phyloP scores from a whole-genome alignment of 768 basidiomycete genomes.

The Psilocybe cubensis region DNA sequence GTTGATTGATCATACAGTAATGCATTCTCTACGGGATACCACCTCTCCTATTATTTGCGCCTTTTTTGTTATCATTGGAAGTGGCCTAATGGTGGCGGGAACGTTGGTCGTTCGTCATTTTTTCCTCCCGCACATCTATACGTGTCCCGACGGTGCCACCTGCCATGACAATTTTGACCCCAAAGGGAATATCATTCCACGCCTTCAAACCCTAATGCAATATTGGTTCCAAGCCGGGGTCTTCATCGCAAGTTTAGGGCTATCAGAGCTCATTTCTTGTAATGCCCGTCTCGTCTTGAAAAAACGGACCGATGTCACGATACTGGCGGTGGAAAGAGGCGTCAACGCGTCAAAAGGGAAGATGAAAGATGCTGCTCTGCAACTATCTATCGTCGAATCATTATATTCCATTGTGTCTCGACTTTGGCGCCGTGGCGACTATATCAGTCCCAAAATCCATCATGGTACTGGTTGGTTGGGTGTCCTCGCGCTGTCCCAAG shows the following conservation, averaged over 20 bases:
- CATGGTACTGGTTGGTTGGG: not conserved
- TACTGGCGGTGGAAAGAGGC: not conserved
- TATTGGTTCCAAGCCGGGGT: slow-evolving; percentile 3
- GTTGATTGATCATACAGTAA: too few relatives aligned
- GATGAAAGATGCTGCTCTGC: not conserved
- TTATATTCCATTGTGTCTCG: not conserved
- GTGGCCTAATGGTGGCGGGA: not conserved
- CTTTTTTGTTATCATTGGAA: not conserved
- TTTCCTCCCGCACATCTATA: slow-evolving; percentile 3
- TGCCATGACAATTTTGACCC: slow-evolving; percentile 1
- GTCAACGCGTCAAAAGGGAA: not conserved
- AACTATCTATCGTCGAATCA: not conserved
- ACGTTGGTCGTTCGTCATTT: not conserved
- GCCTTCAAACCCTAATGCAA: slow-evolving; percentile 1
- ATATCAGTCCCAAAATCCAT: not conserved
- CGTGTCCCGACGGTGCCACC: not conserved
- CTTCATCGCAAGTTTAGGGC: not conserved
- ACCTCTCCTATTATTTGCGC: too few relatives aligned
- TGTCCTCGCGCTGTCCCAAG: not conserved
- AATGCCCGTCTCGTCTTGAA: not conserved
- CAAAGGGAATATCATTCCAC: not conserved
- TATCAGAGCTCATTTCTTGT: not conserved
- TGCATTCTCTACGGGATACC: too few relatives aligned
- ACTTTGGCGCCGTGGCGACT: not conserved
- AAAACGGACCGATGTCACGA: not conserved